These are phyloP conservation scores for Aleurites moluccanus DNA, from an alignment of 441 rosid genomes.

Conservation along the genomic window DNA sequence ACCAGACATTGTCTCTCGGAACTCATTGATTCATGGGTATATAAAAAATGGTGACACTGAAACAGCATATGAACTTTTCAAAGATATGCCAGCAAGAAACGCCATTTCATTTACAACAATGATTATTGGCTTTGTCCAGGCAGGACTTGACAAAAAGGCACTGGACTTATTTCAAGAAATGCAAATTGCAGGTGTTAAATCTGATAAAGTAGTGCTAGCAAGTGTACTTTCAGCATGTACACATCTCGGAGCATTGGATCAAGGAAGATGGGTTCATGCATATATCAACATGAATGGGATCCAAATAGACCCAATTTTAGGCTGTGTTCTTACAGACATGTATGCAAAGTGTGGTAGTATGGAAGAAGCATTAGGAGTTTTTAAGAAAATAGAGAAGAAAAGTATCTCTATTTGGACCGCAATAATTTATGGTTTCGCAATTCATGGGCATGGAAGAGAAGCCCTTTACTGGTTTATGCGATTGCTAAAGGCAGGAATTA, in stretches of 20 bases:
- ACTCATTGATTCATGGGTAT: constrained; percentile 58
- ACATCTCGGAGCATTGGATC: constrained; percentile 62
- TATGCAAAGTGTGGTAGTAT: constrained; percentile 68
- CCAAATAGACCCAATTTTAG: constrained; percentile 42
- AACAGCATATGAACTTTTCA: constrained; percentile 56
- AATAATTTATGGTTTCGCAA: constrained; percentile 66
- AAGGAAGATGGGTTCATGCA: constrained; percentile 71
- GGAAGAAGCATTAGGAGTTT: constrained; percentile 47
- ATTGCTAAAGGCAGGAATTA: constrained; percentile 46
- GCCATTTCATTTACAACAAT: constrained; percentile 72
- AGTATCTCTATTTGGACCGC: constrained; percentile 67
- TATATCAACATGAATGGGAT: constrained; percentile 48
- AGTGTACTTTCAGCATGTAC: constrained; percentile 63
- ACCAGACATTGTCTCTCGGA: constrained; percentile 53
- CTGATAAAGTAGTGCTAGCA: constrained; percentile 64
- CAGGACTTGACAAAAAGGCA: constrained; percentile 61
- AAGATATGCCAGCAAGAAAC: constrained; percentile 51
- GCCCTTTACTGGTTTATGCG: constrained; percentile 54
- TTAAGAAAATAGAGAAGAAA: constrained; percentile 44
- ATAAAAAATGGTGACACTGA: constrained; percentile 37
- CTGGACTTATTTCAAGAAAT: constrained; percentile 52
- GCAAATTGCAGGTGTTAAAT: constrained; percentile 45
- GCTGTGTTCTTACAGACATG: constrained; percentile 61
- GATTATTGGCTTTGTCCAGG: constrained; percentile 65
- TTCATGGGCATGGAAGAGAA: constrained; percentile 66